phyloP scores from a whole-genome alignment of 345 rosid genomes.

The Eucalyptus viminalis region DNA sequence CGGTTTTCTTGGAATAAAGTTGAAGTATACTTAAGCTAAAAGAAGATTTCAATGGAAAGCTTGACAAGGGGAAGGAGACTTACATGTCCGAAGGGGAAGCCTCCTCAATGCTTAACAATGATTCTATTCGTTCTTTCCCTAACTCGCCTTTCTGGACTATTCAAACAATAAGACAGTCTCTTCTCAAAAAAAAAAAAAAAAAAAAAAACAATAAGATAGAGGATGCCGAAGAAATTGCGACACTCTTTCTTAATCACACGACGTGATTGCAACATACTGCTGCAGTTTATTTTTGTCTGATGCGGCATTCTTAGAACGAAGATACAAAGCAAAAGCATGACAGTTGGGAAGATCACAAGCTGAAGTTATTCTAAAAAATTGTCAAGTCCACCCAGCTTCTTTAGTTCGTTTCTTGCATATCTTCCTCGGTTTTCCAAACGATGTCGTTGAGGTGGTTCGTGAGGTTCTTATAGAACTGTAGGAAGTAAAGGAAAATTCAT shows the following conservation, averaged over 20 bases:
- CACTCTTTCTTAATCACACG: neutral
- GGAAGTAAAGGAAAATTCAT: neutral
- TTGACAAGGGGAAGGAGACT: neutral
- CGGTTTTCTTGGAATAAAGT: neutral
- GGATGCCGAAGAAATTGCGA: neutral
- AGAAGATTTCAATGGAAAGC: neutral
- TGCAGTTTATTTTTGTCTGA: neutral
- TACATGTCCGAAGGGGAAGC: neutral
- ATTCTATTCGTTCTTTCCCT: neutral
- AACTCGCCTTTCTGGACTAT: neutral
- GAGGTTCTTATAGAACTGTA: constrained; percentile 8
- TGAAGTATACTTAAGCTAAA: neutral
- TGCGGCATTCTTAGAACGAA: neutral
- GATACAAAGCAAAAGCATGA: neutral
- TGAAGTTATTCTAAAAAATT: neutral
- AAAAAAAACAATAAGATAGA: neutral
- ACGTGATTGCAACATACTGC: neutral
- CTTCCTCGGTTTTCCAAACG: constrained; percentile 12
- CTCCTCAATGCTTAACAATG: neutral
- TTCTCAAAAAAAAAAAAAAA: too few species aligned
- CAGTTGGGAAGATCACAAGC: neutral
- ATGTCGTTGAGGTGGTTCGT: constrained; percentile 1
- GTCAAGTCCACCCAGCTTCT: neutral
- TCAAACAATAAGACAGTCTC: neutral
- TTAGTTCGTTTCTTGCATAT: neutral